These are phyloP conservation scores for Harringtonia lauricola DNA, from an alignment of 2,329 filamentous ascomycete genomes.

Conservation along the genomic window DNA sequence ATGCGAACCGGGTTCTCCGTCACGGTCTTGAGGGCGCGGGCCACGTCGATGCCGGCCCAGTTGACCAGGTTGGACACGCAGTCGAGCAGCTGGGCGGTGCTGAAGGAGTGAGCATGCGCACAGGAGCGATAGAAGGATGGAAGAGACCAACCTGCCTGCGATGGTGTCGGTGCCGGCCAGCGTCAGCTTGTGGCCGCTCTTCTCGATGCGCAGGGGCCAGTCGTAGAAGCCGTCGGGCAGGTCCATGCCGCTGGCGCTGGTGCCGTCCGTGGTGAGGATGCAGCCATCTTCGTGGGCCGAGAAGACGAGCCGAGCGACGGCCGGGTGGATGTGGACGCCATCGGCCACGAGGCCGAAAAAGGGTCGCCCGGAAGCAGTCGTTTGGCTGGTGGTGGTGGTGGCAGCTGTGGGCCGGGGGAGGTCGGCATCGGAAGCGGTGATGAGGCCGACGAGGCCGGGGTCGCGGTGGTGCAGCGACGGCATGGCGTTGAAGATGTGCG, in stretches of 20 bases:
- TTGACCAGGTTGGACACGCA: conserved; percentile 48
- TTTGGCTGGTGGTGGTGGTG: too few species aligned
- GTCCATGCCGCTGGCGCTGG: conserved; percentile 68
- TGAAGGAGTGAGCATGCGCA: conserved; percentile 5
- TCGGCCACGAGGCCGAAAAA: conserved; percentile 80
- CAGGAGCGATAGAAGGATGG: too few species aligned
- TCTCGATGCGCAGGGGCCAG: conserved; percentile 49
- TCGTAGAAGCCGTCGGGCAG: conserved; percentile 69
- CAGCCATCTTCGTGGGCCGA: conserved; percentile 69
- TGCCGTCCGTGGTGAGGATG: conserved; percentile 65
- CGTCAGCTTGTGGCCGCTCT: conserved; percentile 53
- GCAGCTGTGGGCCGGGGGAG: background rate
- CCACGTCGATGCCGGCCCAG: conserved; percentile 39
- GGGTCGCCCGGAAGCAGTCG: conserved; percentile 43
- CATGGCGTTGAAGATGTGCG: conserved; percentile 85
- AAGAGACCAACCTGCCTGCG: conserved; percentile 5
- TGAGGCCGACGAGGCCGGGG: conserved; percentile 71
- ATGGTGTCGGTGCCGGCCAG: conserved; percentile 8
- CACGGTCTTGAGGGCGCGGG: conserved; percentile 41
- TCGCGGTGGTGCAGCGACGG: conserved; percentile 77
- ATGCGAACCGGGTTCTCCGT: conserved; percentile 47
- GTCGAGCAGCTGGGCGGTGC: conserved; percentile 39
- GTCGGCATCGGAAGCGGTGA: conserved; percentile 42
- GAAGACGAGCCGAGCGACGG: conserved; percentile 72
- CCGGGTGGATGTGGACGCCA: conserved; percentile 75